Base-by-base conservation (phyloP, 1,284 basidiomycete genomes). In the Ganoderma resinaceum region DNA sequence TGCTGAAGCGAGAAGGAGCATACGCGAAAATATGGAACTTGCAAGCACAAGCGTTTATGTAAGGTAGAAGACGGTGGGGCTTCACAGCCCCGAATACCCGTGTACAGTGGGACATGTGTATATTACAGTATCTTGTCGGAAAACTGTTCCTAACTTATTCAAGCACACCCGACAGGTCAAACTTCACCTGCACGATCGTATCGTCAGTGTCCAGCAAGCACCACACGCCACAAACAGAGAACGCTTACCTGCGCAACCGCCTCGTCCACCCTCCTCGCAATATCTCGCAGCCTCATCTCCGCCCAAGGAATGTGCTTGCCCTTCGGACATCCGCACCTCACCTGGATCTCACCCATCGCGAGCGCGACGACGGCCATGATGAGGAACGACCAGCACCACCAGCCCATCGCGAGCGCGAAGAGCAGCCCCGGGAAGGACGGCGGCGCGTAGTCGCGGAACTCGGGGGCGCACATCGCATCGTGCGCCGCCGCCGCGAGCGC, bases 21-120 rank as follows among this genome's bases (percentile, higher is more conserved):
- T 89, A 89, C 72, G 80, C 83, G n/a, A 83, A 81, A 16, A 75
- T 89, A 63, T 87, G 87, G 76, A 80, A 81, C 33, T 77, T 87
- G 42, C 87, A 89, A 72, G 86, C 87, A 0, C 74, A 82, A 66
- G 86, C 86, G 1, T 88, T 88, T 65, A 65, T 78, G 33, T 76
- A 63, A 73, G 31, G 46, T 23, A 11, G 23, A 11, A 11, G 23
- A 11, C n/a, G n/a, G 46, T 23, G 23, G 20, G n/a, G n/a, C n/a
- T 7, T 9, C 20, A 7, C n/a, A 46, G 3, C n/a, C 3, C 43
- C 8, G 43, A 46, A 46, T 23, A n/a, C 20, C 20, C 16, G 6
- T 43, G 42, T 43, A 46, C 6, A n/a, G 43, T 16, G 6, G 16
- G 7, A 23, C 11, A 23, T 23, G n/a, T 20, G n/a, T 46, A 23